Conservation (phyloP, 2,329 filamentous ascomycete genomes). For the Ophiostoma sp. region DNA sequence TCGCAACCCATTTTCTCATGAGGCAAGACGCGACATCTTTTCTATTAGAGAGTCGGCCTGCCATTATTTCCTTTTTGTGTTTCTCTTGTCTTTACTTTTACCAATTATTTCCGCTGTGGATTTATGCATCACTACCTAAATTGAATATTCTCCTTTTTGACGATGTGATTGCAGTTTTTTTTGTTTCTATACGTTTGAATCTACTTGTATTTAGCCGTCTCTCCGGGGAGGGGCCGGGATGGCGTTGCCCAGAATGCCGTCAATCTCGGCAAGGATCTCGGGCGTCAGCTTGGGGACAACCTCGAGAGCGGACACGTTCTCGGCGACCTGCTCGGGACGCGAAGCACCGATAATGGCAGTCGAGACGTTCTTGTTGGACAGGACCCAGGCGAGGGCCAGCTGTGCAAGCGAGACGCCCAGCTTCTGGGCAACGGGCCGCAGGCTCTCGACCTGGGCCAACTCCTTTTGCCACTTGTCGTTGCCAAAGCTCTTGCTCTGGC, state of each 20-base stretch:
- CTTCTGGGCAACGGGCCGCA: conserved; percentile 48
- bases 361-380: conserved; percentile 51
- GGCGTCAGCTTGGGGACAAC: conserved; percentile 45
- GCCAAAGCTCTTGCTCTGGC: conserved; percentile 40
- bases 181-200: not conserved
- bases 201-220: conserved; percentile 6
- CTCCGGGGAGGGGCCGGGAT: conserved; percentile 20
- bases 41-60: not conserved
- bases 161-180: not conserved
- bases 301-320: conserved; percentile 46
- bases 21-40: not conserved
- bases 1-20: conserved; percentile 5
- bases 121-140: not conserved
- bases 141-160: not conserved
- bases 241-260: conserved; percentile 35
- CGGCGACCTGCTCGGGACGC: conserved; percentile 46
- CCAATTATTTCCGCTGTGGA: not conserved
- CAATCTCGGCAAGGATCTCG: conserved; percentile 48
- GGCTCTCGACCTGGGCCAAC: conserved; percentile 17
- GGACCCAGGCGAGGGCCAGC: conserved; percentile 49
- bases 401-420: conserved; percentile 50
- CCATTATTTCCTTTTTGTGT: not conserved
- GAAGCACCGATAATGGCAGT: conserved; percentile 51
- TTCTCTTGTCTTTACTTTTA: not conserved
- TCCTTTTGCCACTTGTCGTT: conserved; percentile 43